Conservation (phyloP, 148 eudicot species). For the Drosera capensis region DNA sequence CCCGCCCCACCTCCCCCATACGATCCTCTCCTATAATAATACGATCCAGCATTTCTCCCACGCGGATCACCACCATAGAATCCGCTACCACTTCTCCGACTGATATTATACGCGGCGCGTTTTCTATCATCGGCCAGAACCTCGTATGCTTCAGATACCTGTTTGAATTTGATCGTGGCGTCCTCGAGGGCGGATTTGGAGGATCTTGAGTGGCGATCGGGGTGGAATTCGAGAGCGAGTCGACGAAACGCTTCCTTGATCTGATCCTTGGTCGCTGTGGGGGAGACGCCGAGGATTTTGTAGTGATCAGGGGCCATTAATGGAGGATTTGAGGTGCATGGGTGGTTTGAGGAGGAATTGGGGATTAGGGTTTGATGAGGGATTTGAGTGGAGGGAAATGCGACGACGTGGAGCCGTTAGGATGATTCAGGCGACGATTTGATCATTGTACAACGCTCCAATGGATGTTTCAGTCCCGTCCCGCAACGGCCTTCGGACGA, state of each 20-base stretch:
- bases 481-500: too few species aligned
- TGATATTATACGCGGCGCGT: constrained; percentile 54
- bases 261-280: constrained; percentile 45
- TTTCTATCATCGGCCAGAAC: constrained; percentile 67
- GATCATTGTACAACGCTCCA: too few species aligned
- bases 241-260: constrained; percentile 69
- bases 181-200: constrained; percentile 34
- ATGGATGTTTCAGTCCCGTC: too few species aligned
- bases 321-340: too few species aligned
- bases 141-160: constrained; percentile 73
- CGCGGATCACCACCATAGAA: too few species aligned
- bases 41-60: constrained; percentile 5
- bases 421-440: too few species aligned
- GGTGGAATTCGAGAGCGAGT: constrained; percentile 75
- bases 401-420: too few species aligned
- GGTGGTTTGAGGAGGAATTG: too few species aligned
- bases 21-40: constrained; percentile 10
- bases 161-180: constrained; percentile 60
- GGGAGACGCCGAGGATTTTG: constrained; percentile 42
- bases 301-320: too few species aligned
- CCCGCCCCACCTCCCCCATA: too few species aligned
- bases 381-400: too few species aligned
- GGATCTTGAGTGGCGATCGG: constrained; percentile 65
- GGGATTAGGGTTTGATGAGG: too few species aligned
- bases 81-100: constrained; percentile 2